Evolutionary conservation across 805 yeast species (phyloP), one percentile per base, ranked within the genome.

Genomic region (Zygoascus bituminiphila): DNA sequence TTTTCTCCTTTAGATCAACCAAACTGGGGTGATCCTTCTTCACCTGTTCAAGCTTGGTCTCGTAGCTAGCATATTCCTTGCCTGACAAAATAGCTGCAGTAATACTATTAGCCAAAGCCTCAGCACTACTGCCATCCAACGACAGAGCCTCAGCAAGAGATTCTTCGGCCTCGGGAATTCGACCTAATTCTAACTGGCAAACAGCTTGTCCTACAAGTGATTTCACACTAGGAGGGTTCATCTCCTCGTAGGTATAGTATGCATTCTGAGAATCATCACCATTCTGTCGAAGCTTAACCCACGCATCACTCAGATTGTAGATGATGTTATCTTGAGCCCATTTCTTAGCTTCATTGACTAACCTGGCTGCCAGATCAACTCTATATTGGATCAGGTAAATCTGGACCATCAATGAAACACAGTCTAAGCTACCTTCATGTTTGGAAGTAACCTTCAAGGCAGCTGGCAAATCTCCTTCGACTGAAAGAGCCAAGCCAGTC

Each of bases 151-250:
- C 60, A 37, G 54, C 44, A 24, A 71, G 47, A 10, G 67, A 70
- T 53, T 85, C 86, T 51, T 76, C 75, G 8, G 96, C 89, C 67
- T 91, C 97, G 2, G 89, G 91, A 48, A 78, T 70, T 60, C 89
- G 84, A 45, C 81, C 78, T 62, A 88, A 76, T 68, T 86, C 88
- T 57, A 89, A 67, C 53, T 89, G 88, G 51, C 88, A 73, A 9
- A 81, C 83, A 40, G 88, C 75, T 59, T 88, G 77, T 36, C 84
- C 81, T 31, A 77, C 59, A 56, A 84, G 74, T 15, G 77, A 68
- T 56, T 76, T 75, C 60, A 73, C 70, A 23, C 74, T 65, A 29
- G 69, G 62, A 43, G 72, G 62, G 42, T 72, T 72, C 49, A 84
- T 71, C 67, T 91, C 98, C 65, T 91, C 97, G 48, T 63, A 70